Conservation (phyloP, 768 basidiomycete genomes). For the Leccinum subgranulosum region DNA sequence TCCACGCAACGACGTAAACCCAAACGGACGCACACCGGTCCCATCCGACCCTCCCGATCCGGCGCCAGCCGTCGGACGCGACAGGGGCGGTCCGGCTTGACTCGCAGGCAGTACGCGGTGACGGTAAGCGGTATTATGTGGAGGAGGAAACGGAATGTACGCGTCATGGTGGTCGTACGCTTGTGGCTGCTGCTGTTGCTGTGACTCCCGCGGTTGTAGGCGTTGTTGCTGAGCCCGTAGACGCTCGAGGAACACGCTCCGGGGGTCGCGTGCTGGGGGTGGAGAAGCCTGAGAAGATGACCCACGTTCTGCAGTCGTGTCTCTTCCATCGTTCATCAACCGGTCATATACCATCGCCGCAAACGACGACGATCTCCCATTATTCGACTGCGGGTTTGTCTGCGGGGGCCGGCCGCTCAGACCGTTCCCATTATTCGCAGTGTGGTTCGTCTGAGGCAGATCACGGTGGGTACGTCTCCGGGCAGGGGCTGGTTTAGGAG, state of each 20-base stretch:
- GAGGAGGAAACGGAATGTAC: not conserved
- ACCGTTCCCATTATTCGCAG: not conserved
- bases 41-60: slow-evolving; percentile 7
- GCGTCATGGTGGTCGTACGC: slow-evolving; percentile 4
- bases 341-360: slow-evolving; percentile 20
- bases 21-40: slow-evolving; percentile 5
- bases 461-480: slow-evolving; percentile 19
- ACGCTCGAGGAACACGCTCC: slow-evolving; percentile 10
- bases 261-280: slow-evolving; percentile 5
- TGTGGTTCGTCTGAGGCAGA: slow-evolving; percentile 10
- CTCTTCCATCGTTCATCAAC: slow-evolving; percentile 18
- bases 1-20: slow-evolving; percentile 6
- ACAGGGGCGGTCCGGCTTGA: slow-evolving; percentile 2
- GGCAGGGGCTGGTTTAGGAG: slow-evolving; percentile 21
- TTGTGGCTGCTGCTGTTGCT: slow-evolving; percentile 2
- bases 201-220: slow-evolving; percentile 5
- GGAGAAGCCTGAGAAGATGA: not conserved
- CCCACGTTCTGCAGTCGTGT: slow-evolving; percentile 2
- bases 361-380: slow-evolving; percentile 17
- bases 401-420: slow-evolving; percentile 3
- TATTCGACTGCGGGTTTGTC: slow-evolving; percentile 5
- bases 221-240: slow-evolving; percentile 15
- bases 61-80: slow-evolving; percentile 2
- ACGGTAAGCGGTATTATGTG: slow-evolving; percentile 4
- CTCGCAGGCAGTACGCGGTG: slow-evolving; percentile 8